Conservation (phyloP, 306 rosid genomes). For the Oxytropis ochrocephala region DNA sequence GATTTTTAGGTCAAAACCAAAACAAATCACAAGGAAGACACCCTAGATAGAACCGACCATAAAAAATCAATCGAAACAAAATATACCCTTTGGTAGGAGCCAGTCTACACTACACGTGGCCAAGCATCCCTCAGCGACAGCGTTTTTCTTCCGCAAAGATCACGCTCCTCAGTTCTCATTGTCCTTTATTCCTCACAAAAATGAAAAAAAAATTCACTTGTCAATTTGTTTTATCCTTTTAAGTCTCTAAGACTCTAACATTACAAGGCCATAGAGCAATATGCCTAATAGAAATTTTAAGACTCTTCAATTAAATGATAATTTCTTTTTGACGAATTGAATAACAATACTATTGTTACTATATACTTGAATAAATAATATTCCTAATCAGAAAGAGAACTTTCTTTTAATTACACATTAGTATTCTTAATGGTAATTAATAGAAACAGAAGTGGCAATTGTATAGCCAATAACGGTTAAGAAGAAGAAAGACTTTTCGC, state of each 20-base stretch:
- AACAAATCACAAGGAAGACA: no score
- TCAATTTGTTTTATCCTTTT: background rate
- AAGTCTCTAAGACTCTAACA: no score
- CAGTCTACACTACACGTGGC: conserved; percentile 12
- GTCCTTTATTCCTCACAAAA: background rate
- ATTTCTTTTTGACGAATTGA: no score
- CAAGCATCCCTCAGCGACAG: background rate
- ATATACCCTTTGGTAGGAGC: no score
- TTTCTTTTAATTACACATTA: background rate
- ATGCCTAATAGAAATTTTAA: background rate
- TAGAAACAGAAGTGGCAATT: background rate
- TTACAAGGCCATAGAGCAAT: background rate
- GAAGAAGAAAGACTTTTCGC: background rate
- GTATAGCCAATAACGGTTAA: conserved; percentile 7
- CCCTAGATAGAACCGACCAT: no score
- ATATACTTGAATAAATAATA: background rate
- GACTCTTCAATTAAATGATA: no score
- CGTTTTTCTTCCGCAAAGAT: background rate
- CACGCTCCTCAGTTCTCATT: background rate
- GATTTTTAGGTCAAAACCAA: no score
- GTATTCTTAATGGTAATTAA: background rate
- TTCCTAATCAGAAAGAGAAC: background rate
- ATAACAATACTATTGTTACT: no score
- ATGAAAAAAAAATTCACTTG: no score
- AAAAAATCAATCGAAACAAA: no score